A percentile compares a stretch with the other conserved stretches of the same genome.
These are phyloP conservation scores for Lyophyllum atratum DNA, from an alignment of 768 basidiomycete species.

Conservation along the genomic window DNA sequence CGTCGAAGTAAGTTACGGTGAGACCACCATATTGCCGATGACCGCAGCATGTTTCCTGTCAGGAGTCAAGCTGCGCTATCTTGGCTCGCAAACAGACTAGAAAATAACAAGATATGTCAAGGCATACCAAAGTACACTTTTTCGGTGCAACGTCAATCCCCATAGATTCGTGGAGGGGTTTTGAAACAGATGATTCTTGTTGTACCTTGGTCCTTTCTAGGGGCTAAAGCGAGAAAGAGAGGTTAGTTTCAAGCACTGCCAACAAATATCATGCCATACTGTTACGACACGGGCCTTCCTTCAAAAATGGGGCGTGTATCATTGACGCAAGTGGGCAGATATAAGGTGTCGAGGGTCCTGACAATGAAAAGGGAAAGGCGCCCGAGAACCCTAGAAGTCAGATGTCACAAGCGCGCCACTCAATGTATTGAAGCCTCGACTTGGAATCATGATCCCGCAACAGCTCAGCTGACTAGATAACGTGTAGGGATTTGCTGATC, in stretches of 20 bases:
- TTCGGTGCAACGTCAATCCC: slow-evolving; percentile 1
- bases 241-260: slow-evolving; percentile 9
- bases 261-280: slow-evolving; percentile 12
- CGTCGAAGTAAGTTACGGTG: not conserved
- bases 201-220: slow-evolving; percentile 2
- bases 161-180: not conserved
- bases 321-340: slow-evolving; percentile 4
- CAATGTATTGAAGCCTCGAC: not conserved
- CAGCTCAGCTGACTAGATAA: slow-evolving; percentile 2
- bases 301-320: not conserved
- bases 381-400: slow-evolving; percentile 1
- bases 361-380: not conserved
- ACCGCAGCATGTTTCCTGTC: not conserved
- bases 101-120: not conserved
- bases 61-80: too few species aligned
- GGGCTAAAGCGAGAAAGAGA: not conserved
- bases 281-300: slow-evolving; percentile 1
- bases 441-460: not conserved
- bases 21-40: slow-evolving; percentile 3
- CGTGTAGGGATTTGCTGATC: slow-evolving; percentile 1
- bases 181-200: slow-evolving; percentile 11
- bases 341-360: slow-evolving; percentile 15
- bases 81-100: not conserved
- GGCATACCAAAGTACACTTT: too few species aligned
- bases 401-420: slow-evolving; percentile 8